Base-by-base conservation (phyloP, 1,284 basidiomycete genomes). In the Tranzscheliella williamsii region DNA sequence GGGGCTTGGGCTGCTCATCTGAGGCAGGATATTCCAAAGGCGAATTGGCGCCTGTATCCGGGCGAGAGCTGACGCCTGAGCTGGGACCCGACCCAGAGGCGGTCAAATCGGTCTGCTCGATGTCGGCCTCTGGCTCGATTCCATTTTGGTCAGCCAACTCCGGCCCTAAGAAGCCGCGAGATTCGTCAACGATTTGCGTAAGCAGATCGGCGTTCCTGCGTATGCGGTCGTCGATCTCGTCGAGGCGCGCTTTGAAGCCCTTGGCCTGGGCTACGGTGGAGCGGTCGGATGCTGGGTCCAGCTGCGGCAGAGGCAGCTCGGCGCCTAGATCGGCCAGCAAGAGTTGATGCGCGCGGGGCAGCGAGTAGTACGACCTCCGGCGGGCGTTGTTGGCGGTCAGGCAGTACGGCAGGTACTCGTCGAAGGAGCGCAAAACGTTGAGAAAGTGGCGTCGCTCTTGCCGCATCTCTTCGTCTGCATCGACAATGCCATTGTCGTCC, bases 181-280 rank as follows among this genome's bases (percentile, higher is more conserved):
- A 70, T 24, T 76, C 67, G 23, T 62, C 44, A 5, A 64, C 72
- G 16, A 77, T 70, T 24, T 61, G 32, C 7, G 53, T 36, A 8
- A 76, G 55, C 17, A 77, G 44, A 27, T 74, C 72, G 2, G 72
- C 64, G 31, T 77, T 77, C 7, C 73, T 57, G 2, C 75, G 67
- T 24, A 77, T 75, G 1, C 75, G 61, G 26, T 77, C 75, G 42
- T 77, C 75, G n/a, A 77, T 65, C 42, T 76, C 75, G 17, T 67
- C 67, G 20, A 77, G 27, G 15, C 67, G 47, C 7, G 54, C 44
- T 26, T 48, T 66, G 45, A 76, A 61, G 4, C 73, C 34, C 20
- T 42, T 42, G 22, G 34, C 6, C 21, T 24, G 35, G n/a, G 26
- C 15, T 26, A 13, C 2, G 24, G 9, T 13, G 24, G 26, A 4